Conservation (phyloP, 768 basidiomycete genomes). For the Sistotremastrum suecicum region DNA sequence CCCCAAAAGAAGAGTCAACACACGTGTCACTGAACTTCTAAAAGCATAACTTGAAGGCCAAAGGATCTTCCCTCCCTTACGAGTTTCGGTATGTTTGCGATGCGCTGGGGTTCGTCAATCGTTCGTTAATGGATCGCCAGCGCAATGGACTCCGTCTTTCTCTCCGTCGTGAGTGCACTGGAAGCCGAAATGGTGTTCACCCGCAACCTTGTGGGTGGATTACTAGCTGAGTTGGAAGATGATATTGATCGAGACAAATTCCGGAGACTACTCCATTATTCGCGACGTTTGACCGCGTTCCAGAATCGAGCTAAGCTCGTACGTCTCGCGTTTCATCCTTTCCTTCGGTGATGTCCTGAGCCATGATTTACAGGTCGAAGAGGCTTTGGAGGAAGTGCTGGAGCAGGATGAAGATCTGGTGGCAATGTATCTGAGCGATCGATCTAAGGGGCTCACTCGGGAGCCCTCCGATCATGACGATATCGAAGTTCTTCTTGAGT, state of each 20-base stretch:
- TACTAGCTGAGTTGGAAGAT: slow-evolving; percentile 87
- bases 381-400: slow-evolving; percentile 83
- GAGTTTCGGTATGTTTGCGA: slow-evolving; percentile 60
- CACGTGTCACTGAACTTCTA: not conserved
- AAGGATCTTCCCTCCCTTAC: slow-evolving; percentile 58
- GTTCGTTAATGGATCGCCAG: slow-evolving; percentile 24
- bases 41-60: slow-evolving; percentile 74
- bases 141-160: slow-evolving; percentile 83
- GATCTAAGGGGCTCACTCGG: slow-evolving; percentile 48
- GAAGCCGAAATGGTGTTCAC: slow-evolving; percentile 96
- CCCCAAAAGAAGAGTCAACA: not conserved
- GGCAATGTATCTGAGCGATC: slow-evolving; percentile 91
- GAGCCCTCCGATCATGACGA: slow-evolving; percentile 77
- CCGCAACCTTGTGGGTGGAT: slow-evolving; percentile 75
- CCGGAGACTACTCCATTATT: slow-evolving; percentile 83
- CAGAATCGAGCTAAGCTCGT: slow-evolving; percentile 84
- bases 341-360: not conserved
- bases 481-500: slow-evolving; percentile 84
- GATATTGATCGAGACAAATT: slow-evolving; percentile 94
- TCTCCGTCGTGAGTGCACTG: slow-evolving; percentile 82
- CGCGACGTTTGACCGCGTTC: slow-evolving; percentile 74
- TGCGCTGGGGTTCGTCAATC: slow-evolving; percentile 10
- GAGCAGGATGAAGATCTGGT: slow-evolving; percentile 90
- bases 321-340: slow-evolving; percentile 9
- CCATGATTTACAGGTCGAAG: slow-evolving; percentile 47